Conservation (phyloP, 1,139 yeast genomes). For the Kodamaea alishanica region DNA sequence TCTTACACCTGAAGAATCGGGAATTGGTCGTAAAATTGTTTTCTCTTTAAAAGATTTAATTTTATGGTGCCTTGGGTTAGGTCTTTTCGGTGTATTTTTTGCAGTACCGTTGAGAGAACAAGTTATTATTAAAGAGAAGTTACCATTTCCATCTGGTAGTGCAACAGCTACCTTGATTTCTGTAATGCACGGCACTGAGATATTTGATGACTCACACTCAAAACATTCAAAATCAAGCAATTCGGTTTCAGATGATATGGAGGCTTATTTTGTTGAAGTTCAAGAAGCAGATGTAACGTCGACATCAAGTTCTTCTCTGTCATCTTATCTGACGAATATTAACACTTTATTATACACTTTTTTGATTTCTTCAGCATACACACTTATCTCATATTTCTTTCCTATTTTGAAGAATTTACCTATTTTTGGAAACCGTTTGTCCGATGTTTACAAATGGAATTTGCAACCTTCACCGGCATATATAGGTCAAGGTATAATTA, state of each 20-base stretch:
- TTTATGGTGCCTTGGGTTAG: constrained; percentile 81
- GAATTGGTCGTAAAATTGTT: constrained; percentile 42
- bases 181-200: constrained; percentile 71
- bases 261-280: constrained; percentile 1
- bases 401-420: constrained; percentile 72
- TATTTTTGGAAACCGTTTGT: constrained; percentile 65
- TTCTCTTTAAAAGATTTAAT: constrained; percentile 51
- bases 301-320: background rate
- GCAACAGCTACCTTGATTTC: constrained; percentile 93
- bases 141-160: constrained; percentile 92
- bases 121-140: constrained; percentile 77
- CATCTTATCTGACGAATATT: constrained; percentile 53
- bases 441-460: constrained; percentile 73
- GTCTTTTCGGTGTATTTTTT: constrained; percentile 92
- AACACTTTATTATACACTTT: constrained; percentile 58
- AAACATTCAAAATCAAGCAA: background rate
- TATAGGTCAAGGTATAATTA: constrained; percentile 94
- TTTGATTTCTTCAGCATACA: constrained; percentile 64
- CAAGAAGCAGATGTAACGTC: background rate
- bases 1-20: constrained; percentile 73
- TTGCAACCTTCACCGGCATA: constrained; percentile 97
- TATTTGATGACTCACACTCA: constrained; percentile 37
- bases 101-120: constrained; percentile 86
- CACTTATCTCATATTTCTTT: constrained; percentile 65
- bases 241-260: constrained; percentile 9